A percentile compares a stretch with the other conserved stretches of the same genome.
These are phyloP conservation scores for Pittosporum tobira DNA, from an alignment of 129 eudicot species.

Conservation along the genomic window DNA sequence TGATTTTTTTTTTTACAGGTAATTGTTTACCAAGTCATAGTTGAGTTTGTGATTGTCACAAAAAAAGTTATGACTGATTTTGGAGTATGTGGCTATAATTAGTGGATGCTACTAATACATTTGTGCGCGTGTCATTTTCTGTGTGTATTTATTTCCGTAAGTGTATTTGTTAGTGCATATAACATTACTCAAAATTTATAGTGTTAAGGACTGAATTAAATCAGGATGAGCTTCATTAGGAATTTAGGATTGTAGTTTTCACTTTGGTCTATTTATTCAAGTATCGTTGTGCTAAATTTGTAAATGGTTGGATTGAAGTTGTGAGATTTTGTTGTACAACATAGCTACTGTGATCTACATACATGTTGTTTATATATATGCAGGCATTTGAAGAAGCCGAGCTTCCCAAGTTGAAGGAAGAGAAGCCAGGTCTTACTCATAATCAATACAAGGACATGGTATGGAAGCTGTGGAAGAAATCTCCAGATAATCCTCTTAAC, in stretches of 20 bases:
- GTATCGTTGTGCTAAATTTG: background rate
- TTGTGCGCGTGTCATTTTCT: no score
- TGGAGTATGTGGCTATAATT: no score
- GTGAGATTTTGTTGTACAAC: background rate
- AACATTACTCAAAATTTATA: no score
- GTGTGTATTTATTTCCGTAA: no score
- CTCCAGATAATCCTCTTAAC: slow-evolving; percentile 95
- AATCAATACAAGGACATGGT: slow-evolving; percentile 92
- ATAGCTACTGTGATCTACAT: background rate
- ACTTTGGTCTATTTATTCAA: background rate
- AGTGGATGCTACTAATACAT: no score
- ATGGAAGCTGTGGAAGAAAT: slow-evolving; percentile 97
- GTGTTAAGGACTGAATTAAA: no score
- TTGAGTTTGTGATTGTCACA: no score
- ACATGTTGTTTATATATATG: background rate
- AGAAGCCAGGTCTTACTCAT: slow-evolving; percentile 96
- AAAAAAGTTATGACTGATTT: no score
- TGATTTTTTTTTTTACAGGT: no score
- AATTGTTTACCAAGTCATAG: no score
- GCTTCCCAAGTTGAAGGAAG: slow-evolving; percentile 81
- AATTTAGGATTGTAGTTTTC: background rate
- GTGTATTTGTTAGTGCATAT: no score
- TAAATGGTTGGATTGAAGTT: background rate
- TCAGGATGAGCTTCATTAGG: background rate
- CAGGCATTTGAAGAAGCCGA: slow-evolving; percentile 99